Conservation (phyloP, 371 early-diverging fungal genomes). For the Haplosporangium sp. region DNA sequence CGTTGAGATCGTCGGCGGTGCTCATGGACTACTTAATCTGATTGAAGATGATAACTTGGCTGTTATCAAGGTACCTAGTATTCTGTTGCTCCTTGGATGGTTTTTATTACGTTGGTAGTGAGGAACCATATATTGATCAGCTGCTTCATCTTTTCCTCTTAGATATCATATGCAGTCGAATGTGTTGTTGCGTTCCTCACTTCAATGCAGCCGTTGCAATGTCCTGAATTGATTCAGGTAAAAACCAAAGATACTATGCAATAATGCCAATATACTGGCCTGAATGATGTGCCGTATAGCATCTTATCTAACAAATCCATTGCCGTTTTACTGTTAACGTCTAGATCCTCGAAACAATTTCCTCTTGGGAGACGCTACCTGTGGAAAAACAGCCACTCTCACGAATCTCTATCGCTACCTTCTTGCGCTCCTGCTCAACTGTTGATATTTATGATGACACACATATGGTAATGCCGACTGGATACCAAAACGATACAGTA, state of each 20-base stretch:
- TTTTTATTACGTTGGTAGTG: not conserved
- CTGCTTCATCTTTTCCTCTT: not conserved
- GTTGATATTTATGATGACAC: constrained; percentile 8
- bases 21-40: constrained; percentile 16
- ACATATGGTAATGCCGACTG: constrained; percentile 17
- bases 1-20: constrained; percentile 22
- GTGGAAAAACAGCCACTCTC: constrained; percentile 16
- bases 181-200: constrained; percentile 18
- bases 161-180: constrained; percentile 30
- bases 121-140: no score
- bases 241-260: not conserved
- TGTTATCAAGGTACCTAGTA: constrained; percentile 17
- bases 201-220: constrained; percentile 21
- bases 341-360: not conserved
- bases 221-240: constrained; percentile 23
- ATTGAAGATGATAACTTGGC: constrained; percentile 11
- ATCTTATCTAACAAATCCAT: not conserved
- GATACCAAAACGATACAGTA: not conserved
- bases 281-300: no score
- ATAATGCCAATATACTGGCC: no score
- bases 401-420: constrained; percentile 18
- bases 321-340: not conserved
- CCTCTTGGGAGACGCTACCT: constrained; percentile 21
- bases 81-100: not conserved
- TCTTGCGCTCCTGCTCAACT: constrained; percentile 19